Conservation (phyloP, 2,329 filamentous ascomycete genomes). For the Aspergillus niger region DNA sequence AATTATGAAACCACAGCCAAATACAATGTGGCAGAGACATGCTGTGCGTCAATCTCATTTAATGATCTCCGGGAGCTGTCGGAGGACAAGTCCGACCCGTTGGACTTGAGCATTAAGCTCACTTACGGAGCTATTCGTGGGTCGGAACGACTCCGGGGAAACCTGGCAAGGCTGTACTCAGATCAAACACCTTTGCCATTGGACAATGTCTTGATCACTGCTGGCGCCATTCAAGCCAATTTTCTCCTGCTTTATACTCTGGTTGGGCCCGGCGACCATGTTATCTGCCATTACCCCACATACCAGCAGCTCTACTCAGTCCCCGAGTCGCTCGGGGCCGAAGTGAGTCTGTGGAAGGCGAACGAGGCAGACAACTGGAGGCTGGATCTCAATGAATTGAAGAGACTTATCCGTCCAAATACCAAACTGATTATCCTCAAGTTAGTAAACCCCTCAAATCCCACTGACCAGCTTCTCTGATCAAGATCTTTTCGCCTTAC, state of each 20-base stretch:
- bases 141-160: constrained; percentile 27
- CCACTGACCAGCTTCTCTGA: background rate
- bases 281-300: constrained; percentile 82
- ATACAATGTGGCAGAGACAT: constrained; percentile 78
- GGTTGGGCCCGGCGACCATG: constrained; percentile 73
- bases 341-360: constrained; percentile 76
- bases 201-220: constrained; percentile 73
- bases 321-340: constrained; percentile 71
- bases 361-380: constrained; percentile 65
- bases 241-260: constrained; percentile 75
- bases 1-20: constrained; percentile 54
- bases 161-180: constrained; percentile 40
- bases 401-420: constrained; percentile 57
- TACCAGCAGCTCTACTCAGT: constrained; percentile 83
- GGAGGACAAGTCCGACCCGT: constrained; percentile 37
- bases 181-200: constrained; percentile 30
- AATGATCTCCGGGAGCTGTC: constrained; percentile 64
- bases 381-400: constrained; percentile 67
- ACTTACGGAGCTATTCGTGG: constrained; percentile 33
- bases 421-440: constrained; percentile 65
- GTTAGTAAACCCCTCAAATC: constrained; percentile 22
- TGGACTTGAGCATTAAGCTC: constrained; percentile 29
- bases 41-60: constrained; percentile 72
- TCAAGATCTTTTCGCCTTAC: background rate
- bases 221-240: constrained; percentile 83